Evolutionary conservation across 2,329 filamentous ascomycete genomes (phyloP).

Genomic region (Claviceps maximensis): DNA sequence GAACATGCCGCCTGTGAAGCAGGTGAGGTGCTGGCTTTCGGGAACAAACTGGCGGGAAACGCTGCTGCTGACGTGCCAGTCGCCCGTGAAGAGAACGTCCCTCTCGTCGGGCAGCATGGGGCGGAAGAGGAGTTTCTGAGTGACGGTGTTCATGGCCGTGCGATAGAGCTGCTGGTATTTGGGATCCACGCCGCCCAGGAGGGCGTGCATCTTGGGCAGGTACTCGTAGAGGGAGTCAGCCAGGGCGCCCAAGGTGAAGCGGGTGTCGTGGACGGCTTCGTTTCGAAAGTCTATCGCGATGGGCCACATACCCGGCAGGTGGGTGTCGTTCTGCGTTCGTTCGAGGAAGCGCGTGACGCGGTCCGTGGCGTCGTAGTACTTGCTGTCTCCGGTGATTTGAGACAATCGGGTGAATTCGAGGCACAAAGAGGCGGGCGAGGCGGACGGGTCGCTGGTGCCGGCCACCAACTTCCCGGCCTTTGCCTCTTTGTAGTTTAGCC

Average conservation of each 20-base stretch:
- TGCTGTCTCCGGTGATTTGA: conserved; percentile 57
- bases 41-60: conserved; percentile 13
- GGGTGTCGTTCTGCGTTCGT: conserved; percentile 51
- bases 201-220: conserved; percentile 46
- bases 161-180: conserved; percentile 56
- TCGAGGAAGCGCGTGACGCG: conserved; percentile 60
- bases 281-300: conserved; percentile 43
- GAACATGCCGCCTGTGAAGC: conserved; percentile 58
- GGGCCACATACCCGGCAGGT: conserved; percentile 69
- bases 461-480: conserved; percentile 31
- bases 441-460: conserved; percentile 35
- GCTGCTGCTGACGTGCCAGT: conserved; percentile 14
- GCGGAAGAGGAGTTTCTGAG: conserved; percentile 53
- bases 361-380: conserved; percentile 66
- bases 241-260: conserved; percentile 39
- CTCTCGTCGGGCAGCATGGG: conserved; percentile 49
- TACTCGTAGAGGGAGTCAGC: conserved; percentile 50
- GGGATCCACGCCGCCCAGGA: conserved; percentile 49
- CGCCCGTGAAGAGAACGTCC: conserved; percentile 40
- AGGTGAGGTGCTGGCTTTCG: conserved; percentile 28
- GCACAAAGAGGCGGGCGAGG: conserved; percentile 49
- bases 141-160: conserved; percentile 45
- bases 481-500: conserved; percentile 31
- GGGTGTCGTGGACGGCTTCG: conserved; percentile 35
- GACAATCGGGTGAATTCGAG: conserved; percentile 64